A percentile compares a stretch with the other conserved stretches of the same genome.
Evolutionary conservation across 331 rosid genomes (phyloP).

Genomic region (Prunus yedoensis): DNA sequence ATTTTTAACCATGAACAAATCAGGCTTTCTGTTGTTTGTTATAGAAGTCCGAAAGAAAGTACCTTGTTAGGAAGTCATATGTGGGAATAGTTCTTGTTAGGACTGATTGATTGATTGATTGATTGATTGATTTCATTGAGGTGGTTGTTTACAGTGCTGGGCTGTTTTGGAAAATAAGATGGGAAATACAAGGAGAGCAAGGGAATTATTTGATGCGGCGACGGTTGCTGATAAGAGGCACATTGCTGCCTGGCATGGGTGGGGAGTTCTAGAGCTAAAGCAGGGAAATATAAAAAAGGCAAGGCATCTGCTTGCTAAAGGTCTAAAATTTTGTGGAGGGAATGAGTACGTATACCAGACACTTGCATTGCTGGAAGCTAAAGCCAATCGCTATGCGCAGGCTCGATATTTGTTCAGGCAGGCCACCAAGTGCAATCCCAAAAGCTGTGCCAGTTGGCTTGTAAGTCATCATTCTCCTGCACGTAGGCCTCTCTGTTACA

Average conservation of each 20-base stretch:
- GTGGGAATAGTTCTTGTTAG: background rate
- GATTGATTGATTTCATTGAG: background rate
- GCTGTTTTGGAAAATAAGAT: conserved; percentile 80
- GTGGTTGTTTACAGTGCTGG: conserved; percentile 65
- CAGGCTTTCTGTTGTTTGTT: background rate
- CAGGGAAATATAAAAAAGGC: conserved; percentile 86
- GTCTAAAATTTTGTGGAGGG: conserved; percentile 70
- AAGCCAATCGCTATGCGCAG: conserved; percentile 73
- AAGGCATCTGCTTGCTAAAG: conserved; percentile 79
- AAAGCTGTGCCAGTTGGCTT: conserved; percentile 98
- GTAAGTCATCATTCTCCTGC: conserved; percentile 50
- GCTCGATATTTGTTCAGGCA: conserved; percentile 83
- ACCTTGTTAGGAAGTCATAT: background rate
- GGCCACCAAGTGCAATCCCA: conserved; percentile 86
- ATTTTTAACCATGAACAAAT: background rate
- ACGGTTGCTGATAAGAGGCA: conserved; percentile 91
- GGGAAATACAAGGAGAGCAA: conserved; percentile 85
- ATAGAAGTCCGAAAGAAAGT: background rate
- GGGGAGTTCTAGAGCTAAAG: conserved; percentile 91
- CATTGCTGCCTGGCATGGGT: conserved; percentile 98
- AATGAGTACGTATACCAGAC: conserved; percentile 94
- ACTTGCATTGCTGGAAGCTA: conserved; percentile 84
- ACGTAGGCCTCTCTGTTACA: conserved; percentile 2
- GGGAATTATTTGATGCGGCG: conserved; percentile 88
- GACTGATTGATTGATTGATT: background rate